A percentile compares a stretch with the other conserved stretches of the same genome.
These are phyloP conservation scores for Capsella bursapastoris DNA, from an alignment of 345 rosid genomes.

Conservation along the genomic window DNA sequence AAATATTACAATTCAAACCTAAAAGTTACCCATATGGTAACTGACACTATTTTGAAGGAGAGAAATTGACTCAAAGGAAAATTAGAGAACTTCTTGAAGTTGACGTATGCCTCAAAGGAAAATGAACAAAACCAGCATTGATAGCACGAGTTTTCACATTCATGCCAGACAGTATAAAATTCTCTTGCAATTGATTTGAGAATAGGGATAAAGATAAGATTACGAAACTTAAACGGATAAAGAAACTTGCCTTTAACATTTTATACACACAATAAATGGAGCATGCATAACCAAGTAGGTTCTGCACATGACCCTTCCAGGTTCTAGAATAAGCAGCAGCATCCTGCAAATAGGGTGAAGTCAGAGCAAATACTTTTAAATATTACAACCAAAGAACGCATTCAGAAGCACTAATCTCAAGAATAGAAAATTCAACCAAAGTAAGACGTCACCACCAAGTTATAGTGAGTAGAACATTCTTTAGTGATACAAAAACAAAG, in stretches of 20 bases:
- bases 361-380: constrained; percentile 18
- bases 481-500: not conserved
- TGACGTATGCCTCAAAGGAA: not conserved
- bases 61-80: not conserved
- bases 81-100: not conserved
- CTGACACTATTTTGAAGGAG: not conserved
- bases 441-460: constrained; percentile 1
- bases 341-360: constrained; percentile 55
- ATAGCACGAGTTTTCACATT: not conserved
- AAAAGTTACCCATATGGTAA: not conserved
- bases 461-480: not conserved
- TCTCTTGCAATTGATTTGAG: not conserved
- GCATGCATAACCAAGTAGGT: constrained; percentile 95
- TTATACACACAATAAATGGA: constrained; percentile 95
- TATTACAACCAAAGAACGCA: not conserved
- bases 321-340: constrained; percentile 94
- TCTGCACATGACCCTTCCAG: constrained; percentile 97
- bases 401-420: constrained; percentile 10
- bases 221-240: not conserved
- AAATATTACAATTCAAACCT: constrained; percentile 3
- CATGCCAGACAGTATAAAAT: constrained; percentile 4
- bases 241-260: constrained; percentile 80
- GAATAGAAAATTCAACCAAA: not conserved
- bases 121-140: not conserved
- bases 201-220: not conserved